Evolutionary conservation across 805 yeast genomes (phyloP).

Genomic region (Saturnispora gosingensis): DNA sequence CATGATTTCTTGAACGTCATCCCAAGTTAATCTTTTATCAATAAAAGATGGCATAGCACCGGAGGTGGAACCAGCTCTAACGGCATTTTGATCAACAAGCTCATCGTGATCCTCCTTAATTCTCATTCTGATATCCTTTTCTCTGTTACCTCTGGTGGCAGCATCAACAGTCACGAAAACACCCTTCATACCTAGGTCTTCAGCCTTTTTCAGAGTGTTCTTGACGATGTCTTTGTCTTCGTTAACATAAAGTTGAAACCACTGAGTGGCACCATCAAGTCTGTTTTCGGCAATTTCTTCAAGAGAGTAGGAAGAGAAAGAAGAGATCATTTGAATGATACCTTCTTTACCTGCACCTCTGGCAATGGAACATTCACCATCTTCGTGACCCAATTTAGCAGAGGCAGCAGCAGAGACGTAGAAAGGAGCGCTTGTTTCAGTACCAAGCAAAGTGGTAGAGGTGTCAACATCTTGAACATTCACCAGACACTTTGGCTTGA

Average conservation of each 20-base stretch:
- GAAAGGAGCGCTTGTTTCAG: constrained; percentile 62
- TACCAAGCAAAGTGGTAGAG: constrained; percentile 68
- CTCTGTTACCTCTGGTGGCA: constrained; percentile 83
- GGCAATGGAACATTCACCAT: constrained; percentile 82
- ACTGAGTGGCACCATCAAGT: constrained; percentile 58
- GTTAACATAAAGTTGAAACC: constrained; percentile 85
- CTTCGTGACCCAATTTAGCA: constrained; percentile 86
- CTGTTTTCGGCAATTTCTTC: constrained; percentile 77
- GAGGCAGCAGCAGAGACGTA: constrained; percentile 87
- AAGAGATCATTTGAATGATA: constrained; percentile 84
- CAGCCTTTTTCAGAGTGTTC: constrained; percentile 20
- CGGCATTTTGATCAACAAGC: constrained; percentile 37
- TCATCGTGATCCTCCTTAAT: constrained; percentile 36
- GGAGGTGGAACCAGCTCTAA: constrained; percentile 73
- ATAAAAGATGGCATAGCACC: constrained; percentile 77
- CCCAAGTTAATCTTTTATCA: constrained; percentile 59
- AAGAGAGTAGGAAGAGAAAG: constrained; percentile 78
- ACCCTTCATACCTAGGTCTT: constrained; percentile 45
- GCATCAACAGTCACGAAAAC: constrained; percentile 88
- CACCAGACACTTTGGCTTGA: constrained; percentile 74
- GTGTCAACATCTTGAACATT: constrained; percentile 68
- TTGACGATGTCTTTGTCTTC: constrained; percentile 37
- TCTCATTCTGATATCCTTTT: constrained; percentile 40
- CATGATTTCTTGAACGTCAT: constrained; percentile 50
- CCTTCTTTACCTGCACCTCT: constrained; percentile 67